A percentile compares a stretch with the other conserved stretches of the same genome.
phyloP scores from a whole-genome alignment of 768 basidiomycete genomes.

The Pulveroboletus sp. region DNA sequence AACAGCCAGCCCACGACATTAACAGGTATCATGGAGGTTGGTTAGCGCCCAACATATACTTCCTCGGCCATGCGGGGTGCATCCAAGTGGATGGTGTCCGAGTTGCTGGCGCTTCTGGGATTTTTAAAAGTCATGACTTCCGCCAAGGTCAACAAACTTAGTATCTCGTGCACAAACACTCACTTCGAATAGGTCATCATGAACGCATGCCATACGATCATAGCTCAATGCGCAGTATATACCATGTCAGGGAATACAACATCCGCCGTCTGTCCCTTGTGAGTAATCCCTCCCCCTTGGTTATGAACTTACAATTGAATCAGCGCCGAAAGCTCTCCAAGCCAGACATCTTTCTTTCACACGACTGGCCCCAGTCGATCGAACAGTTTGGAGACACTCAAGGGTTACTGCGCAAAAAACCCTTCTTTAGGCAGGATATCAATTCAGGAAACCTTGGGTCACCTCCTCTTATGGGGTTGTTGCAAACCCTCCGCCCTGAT shows the following conservation, averaged over 20 bases:
- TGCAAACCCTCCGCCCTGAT: conserved; percentile 65
- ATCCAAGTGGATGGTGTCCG: conserved; percentile 83
- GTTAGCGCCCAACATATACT: conserved; percentile 96
- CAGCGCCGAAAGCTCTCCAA: conserved; percentile 53
- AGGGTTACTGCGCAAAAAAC: conserved; percentile 67
- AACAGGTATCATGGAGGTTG: conserved; percentile 91
- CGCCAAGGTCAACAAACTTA: conserved; percentile 44
- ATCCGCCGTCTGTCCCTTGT: conserved; percentile 75
- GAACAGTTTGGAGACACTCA: conserved; percentile 73
- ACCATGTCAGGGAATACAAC: conserved; percentile 87
- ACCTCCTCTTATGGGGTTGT: conserved; percentile 76
- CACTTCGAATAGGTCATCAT: conserved; percentile 53
- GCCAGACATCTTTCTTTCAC: conserved; percentile 81
- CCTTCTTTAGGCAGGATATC: conserved; percentile 73
- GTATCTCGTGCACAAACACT: neutral
- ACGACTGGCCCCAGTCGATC: conserved; percentile 93
- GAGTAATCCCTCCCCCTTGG: conserved; percentile 19
- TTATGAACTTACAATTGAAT: too few species aligned
- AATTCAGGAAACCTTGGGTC: conserved; percentile 69
- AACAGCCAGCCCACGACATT: conserved; percentile 6
- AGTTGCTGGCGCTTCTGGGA: conserved; percentile 89
- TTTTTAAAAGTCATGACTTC: conserved; percentile 80
- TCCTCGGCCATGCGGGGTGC: conserved; percentile 87
- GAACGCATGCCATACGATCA: conserved; percentile 81
- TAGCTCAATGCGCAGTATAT: conserved; percentile 72